Evolutionary conservation across 2,329 filamentous ascomycete species (phyloP).

Genomic region (Claviceps sp.): DNA sequence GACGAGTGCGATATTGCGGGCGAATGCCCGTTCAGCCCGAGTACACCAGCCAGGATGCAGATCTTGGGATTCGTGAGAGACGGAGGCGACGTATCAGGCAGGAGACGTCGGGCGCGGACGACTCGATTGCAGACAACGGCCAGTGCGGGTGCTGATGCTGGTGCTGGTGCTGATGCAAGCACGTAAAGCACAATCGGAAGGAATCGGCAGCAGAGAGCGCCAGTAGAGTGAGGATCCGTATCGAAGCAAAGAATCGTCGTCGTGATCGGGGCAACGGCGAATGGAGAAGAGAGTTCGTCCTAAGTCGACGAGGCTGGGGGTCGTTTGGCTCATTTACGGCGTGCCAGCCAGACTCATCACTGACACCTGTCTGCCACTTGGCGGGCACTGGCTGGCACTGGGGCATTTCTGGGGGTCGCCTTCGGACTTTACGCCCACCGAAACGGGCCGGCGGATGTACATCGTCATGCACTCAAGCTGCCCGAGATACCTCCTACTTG

Average conservation of each 20-base stretch:
- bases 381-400: neutral
- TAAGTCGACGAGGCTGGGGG: neutral
- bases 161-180: neutral
- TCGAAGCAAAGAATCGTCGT: neutral
- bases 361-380: neutral
- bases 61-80: slow-evolving; percentile 2
- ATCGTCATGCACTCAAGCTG: neutral
- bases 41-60: slow-evolving; percentile 23
- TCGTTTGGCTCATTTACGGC: neutral
- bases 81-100: neutral
- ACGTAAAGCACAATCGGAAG: neutral
- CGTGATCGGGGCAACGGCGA: neutral
- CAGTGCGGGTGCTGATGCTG: neutral
- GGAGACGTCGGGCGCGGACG: slow-evolving; percentile 2
- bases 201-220: neutral
- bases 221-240: neutral
- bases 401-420: neutral
- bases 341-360: too few species aligned
- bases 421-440: neutral
- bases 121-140: slow-evolving; percentile 1
- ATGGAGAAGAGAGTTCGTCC: neutral
- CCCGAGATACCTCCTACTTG: neutral
- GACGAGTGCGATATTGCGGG: slow-evolving; percentile 21
- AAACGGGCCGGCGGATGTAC: neutral
- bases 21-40: slow-evolving; percentile 25